A percentile compares a stretch with the other conserved stretches of the same genome.
phyloP scores from a whole-genome alignment of 768 basidiomycete genomes.

The Mycena latifolia region DNA sequence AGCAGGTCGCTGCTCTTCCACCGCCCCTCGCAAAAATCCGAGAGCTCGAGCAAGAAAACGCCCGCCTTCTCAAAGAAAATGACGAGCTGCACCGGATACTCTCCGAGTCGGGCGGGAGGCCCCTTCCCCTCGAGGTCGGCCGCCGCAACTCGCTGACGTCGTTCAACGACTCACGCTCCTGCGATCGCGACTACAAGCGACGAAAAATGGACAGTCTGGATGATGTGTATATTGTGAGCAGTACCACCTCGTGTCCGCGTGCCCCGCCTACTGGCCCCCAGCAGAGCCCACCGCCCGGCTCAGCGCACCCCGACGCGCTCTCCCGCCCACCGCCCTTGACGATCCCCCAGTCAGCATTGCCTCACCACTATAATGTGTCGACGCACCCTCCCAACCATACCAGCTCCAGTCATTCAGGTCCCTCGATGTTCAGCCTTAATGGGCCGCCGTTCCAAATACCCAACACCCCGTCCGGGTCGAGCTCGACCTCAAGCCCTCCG shows the following conservation, averaged over 20 bases:
- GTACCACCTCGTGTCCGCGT: constrained; percentile 1
- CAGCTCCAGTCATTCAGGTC: constrained; percentile 42
- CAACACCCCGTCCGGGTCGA: constrained; percentile 79
- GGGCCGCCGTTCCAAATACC: constrained; percentile 74
- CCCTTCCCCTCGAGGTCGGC: constrained; percentile 54
- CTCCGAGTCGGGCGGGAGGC: constrained; percentile 55
- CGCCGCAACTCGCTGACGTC: constrained; percentile 61
- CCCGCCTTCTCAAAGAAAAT: constrained; percentile 76
- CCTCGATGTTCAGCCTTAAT: constrained; percentile 64
- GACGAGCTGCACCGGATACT: constrained; percentile 80
- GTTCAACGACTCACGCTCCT: constrained; percentile 61
- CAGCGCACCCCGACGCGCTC: constrained; percentile 52
- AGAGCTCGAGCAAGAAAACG: constrained; percentile 87
- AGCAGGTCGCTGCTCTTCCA: constrained; percentile 80
- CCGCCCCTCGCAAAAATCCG: constrained; percentile 82
- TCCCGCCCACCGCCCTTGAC: constrained; percentile 70
- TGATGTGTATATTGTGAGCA: constrained; percentile 65
- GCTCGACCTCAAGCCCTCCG: constrained; percentile 81
- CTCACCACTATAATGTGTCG: constrained; percentile 61
- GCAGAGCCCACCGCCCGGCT: constrained; percentile 62
- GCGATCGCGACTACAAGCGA: constrained; percentile 73
- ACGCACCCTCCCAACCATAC: constrained; percentile 56
- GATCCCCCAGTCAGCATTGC: constrained; percentile 66
- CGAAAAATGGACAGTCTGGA: constrained; percentile 66
- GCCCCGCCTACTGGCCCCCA: background rate